Evolutionary conservation across 2,329 filamentous ascomycete genomes (phyloP).

Genomic region (Nigrospora oryzae): DNA sequence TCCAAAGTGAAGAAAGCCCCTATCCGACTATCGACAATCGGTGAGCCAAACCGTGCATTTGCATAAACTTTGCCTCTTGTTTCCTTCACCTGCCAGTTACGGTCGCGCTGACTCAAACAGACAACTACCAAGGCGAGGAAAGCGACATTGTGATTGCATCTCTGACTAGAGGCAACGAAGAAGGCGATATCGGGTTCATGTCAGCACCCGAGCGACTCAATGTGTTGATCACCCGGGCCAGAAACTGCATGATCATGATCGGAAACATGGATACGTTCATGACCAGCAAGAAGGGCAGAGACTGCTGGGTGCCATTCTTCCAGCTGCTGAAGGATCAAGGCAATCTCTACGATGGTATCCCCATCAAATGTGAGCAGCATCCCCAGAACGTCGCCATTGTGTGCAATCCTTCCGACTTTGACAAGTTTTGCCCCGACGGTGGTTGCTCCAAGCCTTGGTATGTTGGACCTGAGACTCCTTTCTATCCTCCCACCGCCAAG

Average conservation of each 20-base stretch:
- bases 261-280: slow-evolving; percentile 63
- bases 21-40: slow-evolving; percentile 61
- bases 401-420: slow-evolving; percentile 46
- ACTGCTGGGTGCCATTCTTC: slow-evolving; percentile 51
- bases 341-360: slow-evolving; percentile 51
- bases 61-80: background rate
- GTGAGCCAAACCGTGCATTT: slow-evolving; percentile 28
- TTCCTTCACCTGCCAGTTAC: background rate
- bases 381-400: slow-evolving; percentile 39
- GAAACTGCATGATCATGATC: slow-evolving; percentile 58
- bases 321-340: slow-evolving; percentile 39
- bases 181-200: slow-evolving; percentile 65
- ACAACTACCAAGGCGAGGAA: slow-evolving; percentile 76
- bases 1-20: slow-evolving; percentile 40
- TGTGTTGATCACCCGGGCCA: slow-evolving; percentile 60
- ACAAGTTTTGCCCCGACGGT: slow-evolving; percentile 55
- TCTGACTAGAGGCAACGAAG: slow-evolving; percentile 56
- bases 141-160: slow-evolving; percentile 63
- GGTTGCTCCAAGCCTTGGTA: slow-evolving; percentile 59
- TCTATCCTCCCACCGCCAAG: no score
- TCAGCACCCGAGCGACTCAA: slow-evolving; percentile 57
- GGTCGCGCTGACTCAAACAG: slow-evolving; percentile 24
- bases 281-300: slow-evolving; percentile 44
- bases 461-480: slow-evolving; percentile 10
- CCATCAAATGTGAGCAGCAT: slow-evolving; percentile 52